Conservation (phyloP, 2,329 filamentous ascomycete genomes). For the Cladobotryum protrusum region DNA sequence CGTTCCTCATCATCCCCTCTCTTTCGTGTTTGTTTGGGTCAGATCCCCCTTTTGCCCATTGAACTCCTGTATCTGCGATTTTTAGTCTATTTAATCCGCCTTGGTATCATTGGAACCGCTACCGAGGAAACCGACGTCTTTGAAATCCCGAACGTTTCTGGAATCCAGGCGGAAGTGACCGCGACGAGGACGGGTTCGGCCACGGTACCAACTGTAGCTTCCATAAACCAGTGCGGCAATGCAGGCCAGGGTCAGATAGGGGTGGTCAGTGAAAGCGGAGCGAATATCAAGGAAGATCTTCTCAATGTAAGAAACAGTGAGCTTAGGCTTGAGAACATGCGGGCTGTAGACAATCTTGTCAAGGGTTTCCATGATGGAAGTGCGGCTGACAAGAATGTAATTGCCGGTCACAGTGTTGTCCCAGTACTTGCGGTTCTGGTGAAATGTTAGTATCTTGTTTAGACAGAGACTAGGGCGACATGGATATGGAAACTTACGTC, state of each 20-base stretch:
- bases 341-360: constrained; percentile 63
- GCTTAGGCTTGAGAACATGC: constrained; percentile 67
- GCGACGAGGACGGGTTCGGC: constrained; percentile 46
- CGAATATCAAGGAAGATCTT: constrained; percentile 65
- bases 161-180: constrained; percentile 57
- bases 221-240: constrained; percentile 51
- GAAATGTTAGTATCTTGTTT: background rate
- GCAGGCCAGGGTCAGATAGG: constrained; percentile 51
- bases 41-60: background rate
- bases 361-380: constrained; percentile 83
- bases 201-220: constrained; percentile 46
- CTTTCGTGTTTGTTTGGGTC: background rate
- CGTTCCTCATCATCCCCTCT: background rate
- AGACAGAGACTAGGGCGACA: background rate
- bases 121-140: constrained; percentile 62
- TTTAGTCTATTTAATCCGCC: constrained; percentile 23
- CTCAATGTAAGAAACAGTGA: constrained; percentile 66
- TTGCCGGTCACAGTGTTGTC: constrained; percentile 85
- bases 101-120: constrained; percentile 25
- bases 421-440: constrained; percentile 87
- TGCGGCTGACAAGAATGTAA: constrained; percentile 80
- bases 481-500: constrained; percentile 60
- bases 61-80: background rate
- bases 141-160: constrained; percentile 44
- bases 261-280: constrained; percentile 52